Percentiles rank a stretch among this genome's conserved stretches.
These are phyloP conservation scores for Candida dubliniensis DNA, from an alignment of 1,139 yeast species.

Conservation along the genomic window DNA sequence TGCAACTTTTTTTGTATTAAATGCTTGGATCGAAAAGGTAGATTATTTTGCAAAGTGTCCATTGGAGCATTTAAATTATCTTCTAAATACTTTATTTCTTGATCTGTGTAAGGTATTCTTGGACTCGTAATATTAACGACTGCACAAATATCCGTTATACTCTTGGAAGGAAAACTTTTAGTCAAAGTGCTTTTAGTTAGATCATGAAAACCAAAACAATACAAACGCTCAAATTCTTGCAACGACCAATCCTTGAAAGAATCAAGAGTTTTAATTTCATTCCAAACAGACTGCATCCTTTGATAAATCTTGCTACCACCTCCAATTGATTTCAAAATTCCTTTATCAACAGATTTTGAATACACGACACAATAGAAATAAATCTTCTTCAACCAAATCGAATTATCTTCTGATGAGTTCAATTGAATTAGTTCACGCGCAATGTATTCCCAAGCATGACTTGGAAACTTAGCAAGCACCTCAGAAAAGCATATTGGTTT, in stretches of 20 bases:
- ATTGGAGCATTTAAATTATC: neutral
- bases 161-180: conserved; percentile 1
- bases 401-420: neutral
- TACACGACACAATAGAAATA: conserved; percentile 4
- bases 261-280: neutral
- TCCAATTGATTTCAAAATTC: neutral
- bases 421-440: conserved; percentile 1
- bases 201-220: conserved; percentile 1
- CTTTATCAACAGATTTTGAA: neutral
- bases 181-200: conserved; percentile 1
- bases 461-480: neutral
- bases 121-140: neutral
- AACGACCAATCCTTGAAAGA: conserved; percentile 1
- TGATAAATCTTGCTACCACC: too few species aligned
- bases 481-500: conserved; percentile 1
- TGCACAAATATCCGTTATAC: conserved; percentile 1
- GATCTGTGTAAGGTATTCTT: neutral
- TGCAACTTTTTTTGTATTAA: neutral
- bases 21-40: neutral
- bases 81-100: neutral
- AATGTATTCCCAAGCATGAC: conserved; percentile 4
- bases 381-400: conserved; percentile 5
- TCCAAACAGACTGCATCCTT: neutral
- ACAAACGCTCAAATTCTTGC: conserved; percentile 6
- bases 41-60: neutral